Conservation (phyloP, 2,329 filamentous ascomycete genomes). For the Clarireedia paspali region DNA sequence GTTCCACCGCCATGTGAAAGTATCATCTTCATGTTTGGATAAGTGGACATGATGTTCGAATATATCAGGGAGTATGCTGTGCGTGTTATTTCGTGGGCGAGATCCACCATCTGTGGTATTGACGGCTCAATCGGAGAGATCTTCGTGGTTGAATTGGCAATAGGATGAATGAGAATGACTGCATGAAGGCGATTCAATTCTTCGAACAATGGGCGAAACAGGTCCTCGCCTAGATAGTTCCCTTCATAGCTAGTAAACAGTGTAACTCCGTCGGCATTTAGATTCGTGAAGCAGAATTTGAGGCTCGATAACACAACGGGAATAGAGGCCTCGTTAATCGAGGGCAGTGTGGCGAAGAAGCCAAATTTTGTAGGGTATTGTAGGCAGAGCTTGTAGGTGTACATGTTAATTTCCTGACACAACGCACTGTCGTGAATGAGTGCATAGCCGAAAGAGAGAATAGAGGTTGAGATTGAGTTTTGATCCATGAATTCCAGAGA, state of each 20-base stretch:
- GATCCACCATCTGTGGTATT: slow-evolving; percentile 36
- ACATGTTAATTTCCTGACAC: background rate
- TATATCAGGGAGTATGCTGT: slow-evolving; percentile 37
- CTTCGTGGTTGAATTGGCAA: background rate
- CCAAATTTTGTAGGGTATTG: background rate
- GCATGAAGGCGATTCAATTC: background rate
- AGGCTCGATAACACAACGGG: background rate
- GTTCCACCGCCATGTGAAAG: slow-evolving; percentile 39
- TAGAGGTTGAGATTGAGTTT: slow-evolving; percentile 1
- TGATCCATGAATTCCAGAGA: background rate
- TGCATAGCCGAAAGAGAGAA: slow-evolving; percentile 1
- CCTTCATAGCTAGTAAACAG: slow-evolving; percentile 1
- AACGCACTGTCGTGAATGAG: background rate
- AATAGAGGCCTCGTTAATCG: background rate
- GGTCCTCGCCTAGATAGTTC: background rate
- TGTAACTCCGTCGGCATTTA: background rate
- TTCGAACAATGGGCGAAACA: background rate
- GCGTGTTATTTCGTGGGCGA: slow-evolving; percentile 39
- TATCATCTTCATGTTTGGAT: slow-evolving; percentile 37
- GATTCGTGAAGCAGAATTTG: background rate
- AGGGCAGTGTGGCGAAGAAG: slow-evolving; percentile 1
- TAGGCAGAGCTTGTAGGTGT: background rate
- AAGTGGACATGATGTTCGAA: slow-evolving; percentile 24
- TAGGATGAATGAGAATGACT: background rate
- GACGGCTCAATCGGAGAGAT: background rate